A percentile compares a stretch with the other conserved stretches of the same genome.
Conservation (phyloP, 2,329 filamentous ascomycete species). For the Colletotrichum echinochloae region DNA sequence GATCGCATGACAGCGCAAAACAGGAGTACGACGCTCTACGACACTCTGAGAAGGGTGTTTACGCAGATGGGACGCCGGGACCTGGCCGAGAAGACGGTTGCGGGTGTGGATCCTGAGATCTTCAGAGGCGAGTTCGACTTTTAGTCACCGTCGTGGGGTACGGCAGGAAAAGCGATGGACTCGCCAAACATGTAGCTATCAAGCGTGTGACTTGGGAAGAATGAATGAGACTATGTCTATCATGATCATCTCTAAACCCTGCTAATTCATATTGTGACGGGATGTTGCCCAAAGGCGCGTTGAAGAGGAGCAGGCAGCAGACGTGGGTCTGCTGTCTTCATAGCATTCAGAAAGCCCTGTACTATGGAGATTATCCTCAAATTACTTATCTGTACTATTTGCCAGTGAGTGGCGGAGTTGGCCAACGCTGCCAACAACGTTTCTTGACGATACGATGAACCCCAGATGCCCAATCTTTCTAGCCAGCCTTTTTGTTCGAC, state of each 20-base stretch:
- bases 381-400: not conserved
- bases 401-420: not conserved
- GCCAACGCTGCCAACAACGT: constrained; percentile 51
- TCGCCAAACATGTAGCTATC: not conserved
- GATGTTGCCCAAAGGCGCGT: not conserved
- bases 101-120: constrained; percentile 89
- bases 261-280: not conserved
- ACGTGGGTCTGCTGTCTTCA: not conserved
- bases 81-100: constrained; percentile 86
- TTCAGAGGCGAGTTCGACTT: constrained; percentile 95
- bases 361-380: not conserved
- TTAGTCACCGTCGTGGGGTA: constrained; percentile 47
- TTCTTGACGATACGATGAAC: constrained; percentile 62
- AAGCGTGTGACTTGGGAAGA: not conserved
- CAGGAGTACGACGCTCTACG: constrained; percentile 95
- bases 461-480: constrained; percentile 74
- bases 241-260: not conserved
- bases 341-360: not conserved
- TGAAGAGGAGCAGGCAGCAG: not conserved
- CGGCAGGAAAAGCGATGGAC: not conserved
- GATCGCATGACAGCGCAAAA: constrained; percentile 95
- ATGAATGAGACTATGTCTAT: constrained; percentile 13
- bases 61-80: constrained; percentile 93
- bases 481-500: constrained; percentile 74
- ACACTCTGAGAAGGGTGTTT: constrained; percentile 94